Percentiles rank a stretch among this genome's conserved stretches.
phyloP scores from a whole-genome alignment of 1,284 basidiomycete species.

The Ceratobasidium sp. region DNA sequence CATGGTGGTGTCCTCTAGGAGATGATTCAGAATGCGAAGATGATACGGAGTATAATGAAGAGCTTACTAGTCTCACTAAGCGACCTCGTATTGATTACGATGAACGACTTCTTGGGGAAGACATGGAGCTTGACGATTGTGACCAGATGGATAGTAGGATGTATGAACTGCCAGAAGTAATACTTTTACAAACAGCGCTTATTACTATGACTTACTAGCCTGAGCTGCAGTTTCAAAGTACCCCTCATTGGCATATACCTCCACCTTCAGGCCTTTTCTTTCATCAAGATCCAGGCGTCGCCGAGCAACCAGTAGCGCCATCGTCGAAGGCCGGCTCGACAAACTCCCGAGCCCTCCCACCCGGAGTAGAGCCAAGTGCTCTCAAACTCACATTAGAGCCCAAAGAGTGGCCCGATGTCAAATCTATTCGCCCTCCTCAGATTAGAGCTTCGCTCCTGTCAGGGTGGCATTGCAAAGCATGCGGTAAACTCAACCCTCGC shows the following conservation, averaged over 20 bases:
- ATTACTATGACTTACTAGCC: background rate
- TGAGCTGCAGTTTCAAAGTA: background rate
- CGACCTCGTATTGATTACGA: background rate
- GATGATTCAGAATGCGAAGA: background rate
- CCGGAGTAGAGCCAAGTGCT: background rate
- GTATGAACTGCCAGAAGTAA: background rate
- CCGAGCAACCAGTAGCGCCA: background rate
- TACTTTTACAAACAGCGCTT: background rate
- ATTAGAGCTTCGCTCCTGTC: conserved; percentile 23
- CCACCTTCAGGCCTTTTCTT: background rate
- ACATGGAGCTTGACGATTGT: background rate
- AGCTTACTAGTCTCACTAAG: background rate
- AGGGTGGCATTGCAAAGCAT: conserved; percentile 27
- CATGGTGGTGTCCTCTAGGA: conserved; percentile 26
- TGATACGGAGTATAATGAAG: background rate
- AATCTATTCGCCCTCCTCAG: conserved; percentile 20
- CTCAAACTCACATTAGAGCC: conserved; percentile 15
- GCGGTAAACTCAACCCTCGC: conserved; percentile 35
- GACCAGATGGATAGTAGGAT: background rate
- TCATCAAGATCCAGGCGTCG: background rate
- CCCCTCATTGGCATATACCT: background rate
- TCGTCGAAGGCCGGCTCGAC: background rate
- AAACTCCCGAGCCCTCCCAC: background rate
- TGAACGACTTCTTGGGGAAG: background rate
- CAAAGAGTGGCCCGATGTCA: background rate